phyloP scores from a whole-genome alignment of 2,329 filamentous ascomycete genomes.

The Hansfordia pulvinata region DNA sequence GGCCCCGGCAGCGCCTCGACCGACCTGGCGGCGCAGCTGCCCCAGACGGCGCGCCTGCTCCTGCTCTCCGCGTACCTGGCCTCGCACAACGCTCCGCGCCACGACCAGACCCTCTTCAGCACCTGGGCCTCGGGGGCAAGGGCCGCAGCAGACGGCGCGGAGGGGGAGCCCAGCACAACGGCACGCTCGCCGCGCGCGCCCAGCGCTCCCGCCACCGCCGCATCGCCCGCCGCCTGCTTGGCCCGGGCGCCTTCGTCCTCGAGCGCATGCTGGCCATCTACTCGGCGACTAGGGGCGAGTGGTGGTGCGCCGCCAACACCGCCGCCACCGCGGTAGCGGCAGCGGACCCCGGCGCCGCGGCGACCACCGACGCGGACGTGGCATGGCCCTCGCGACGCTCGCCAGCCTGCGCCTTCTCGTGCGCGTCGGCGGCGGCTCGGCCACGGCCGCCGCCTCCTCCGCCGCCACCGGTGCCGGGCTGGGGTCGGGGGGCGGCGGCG shows the following conservation, averaged over 20 bases:
- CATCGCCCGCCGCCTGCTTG: conserved; percentile 64
- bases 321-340: no score
- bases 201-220: conserved; percentile 45
- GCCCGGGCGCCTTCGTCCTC: conserved; percentile 62
- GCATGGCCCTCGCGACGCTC: conserved; percentile 57
- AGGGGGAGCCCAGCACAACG: conserved; percentile 1
- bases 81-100: conserved; percentile 63
- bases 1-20: conserved; percentile 10
- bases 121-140: conserved; percentile 43
- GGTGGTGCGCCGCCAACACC: no score
- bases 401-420: conserved; percentile 57
- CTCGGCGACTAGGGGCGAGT: conserved; percentile 47
- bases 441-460: no score
- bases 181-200: conserved; percentile 12
- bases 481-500: conserved; percentile 62
- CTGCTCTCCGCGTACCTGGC: conserved; percentile 69
- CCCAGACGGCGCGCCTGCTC: conserved; percentile 59
- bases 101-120: conserved; percentile 64
- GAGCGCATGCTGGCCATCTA: conserved; percentile 72
- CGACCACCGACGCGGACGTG: conserved; percentile 33
- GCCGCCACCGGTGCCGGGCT: conserved; percentile 50
- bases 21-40: conserved; percentile 45
- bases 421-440: conserved; percentile 45
- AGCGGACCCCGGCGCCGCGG: conserved; percentile 19
- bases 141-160: conserved; percentile 15